phyloP scores from a whole-genome alignment of 495 filamentous ascomycete genomes.

The Pyrenula massariospora region DNA sequence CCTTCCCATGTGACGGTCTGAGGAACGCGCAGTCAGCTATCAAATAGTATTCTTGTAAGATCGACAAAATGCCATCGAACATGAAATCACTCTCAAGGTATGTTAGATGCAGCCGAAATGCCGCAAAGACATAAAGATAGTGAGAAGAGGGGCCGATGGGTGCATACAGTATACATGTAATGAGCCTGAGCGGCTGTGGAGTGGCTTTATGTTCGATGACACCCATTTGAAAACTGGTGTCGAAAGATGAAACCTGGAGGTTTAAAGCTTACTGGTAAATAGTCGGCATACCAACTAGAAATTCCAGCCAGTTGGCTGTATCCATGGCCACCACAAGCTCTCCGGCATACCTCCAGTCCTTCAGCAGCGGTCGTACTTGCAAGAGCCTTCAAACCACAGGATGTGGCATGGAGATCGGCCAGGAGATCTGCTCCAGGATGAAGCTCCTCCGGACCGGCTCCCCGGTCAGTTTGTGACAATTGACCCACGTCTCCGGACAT shows the following conservation, averaged over 20 bases:
- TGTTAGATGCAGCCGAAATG: no score
- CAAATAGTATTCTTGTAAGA: no score
- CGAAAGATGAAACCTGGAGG: no score
- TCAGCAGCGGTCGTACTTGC: conserved; percentile 55
- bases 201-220: no score
- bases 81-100: no score
- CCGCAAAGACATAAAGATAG: no score
- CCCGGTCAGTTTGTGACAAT: conserved; percentile 28
- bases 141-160: no score
- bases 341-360: conserved; percentile 57
- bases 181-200: no score
- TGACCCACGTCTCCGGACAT: conserved; percentile 36
- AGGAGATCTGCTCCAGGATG: conserved; percentile 52
- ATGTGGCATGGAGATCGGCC: conserved; percentile 63
- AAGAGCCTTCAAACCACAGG: conserved; percentile 60
- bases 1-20: conserved; percentile 51
- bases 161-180: no score
- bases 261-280: conserved; percentile 31
- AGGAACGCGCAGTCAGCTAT: background rate
- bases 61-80: no score
- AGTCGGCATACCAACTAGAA: conserved; percentile 54
- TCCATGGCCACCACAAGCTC: conserved; percentile 65
- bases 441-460: conserved; percentile 55
- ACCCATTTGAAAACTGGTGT: background rate
- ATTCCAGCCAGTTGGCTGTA: conserved; percentile 61